Conservation (phyloP, 352 stramenopile genomes). For the Pythium rhizo-oryzae region DNA sequence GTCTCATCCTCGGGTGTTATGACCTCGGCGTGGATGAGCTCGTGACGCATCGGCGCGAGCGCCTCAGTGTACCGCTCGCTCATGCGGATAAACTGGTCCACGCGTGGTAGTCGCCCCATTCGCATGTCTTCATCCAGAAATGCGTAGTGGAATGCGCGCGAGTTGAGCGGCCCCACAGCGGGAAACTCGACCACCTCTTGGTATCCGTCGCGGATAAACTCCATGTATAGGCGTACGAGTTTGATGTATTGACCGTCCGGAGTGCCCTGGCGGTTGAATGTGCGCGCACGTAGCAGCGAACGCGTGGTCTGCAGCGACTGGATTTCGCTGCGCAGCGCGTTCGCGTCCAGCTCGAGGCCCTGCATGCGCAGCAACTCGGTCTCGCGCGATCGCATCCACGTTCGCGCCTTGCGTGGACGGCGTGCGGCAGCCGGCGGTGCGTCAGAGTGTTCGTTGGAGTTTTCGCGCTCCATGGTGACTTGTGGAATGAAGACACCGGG, state of each 20-base stretch:
- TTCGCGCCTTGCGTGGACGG: slow-evolving; percentile 15
- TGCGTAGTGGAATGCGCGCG: not conserved
- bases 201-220: slow-evolving; percentile 23
- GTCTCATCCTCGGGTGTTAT: not conserved
- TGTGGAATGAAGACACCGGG: too few relatives aligned
- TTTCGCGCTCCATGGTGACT: too few relatives aligned
- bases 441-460: too few relatives aligned
- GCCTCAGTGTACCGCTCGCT: slow-evolving; percentile 9
- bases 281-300: slow-evolving; percentile 31
- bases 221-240: slow-evolving; percentile 26
- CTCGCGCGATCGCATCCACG: slow-evolving; percentile 28
- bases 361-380: slow-evolving; percentile 34
- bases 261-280: slow-evolving; percentile 13
- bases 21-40: not conserved
- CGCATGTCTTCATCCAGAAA: slow-evolving; percentile 18
- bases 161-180: not conserved
- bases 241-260: slow-evolving; percentile 23
- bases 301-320: slow-evolving; percentile 30
- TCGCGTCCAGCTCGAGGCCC: slow-evolving; percentile 43
- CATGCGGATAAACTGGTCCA: slow-evolving; percentile 13
- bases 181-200: slow-evolving; percentile 6
- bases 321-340: slow-evolving; percentile 45
- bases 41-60: not conserved
- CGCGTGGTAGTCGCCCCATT: slow-evolving; percentile 3
- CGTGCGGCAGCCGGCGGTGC: not conserved